Percentiles rank a stretch among this genome's conserved stretches.
These are phyloP conservation scores for Mycosphaerella sp. DNA, from an alignment of 2,329 filamentous ascomycete species.

Conservation along the genomic window DNA sequence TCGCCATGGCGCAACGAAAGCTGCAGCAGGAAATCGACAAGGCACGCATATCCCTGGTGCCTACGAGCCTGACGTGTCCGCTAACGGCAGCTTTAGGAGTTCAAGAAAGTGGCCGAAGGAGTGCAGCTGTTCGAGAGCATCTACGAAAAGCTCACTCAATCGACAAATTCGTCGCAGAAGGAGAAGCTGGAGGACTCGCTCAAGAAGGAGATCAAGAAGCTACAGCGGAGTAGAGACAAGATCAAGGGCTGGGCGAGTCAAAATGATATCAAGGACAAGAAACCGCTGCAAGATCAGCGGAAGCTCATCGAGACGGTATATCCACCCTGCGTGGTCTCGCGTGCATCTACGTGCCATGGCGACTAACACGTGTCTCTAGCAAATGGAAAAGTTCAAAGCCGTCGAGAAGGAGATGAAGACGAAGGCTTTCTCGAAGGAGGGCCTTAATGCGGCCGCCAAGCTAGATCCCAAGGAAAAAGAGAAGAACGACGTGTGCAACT, in stretches of 20 bases:
- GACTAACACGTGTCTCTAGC: conserved; percentile 45
- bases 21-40: conserved; percentile 97
- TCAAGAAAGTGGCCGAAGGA: conserved; percentile 95
- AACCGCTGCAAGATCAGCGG: conserved; percentile 84
- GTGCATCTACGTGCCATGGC: conserved; percentile 1
- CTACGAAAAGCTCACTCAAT: conserved; percentile 95
- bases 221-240: conserved; percentile 92
- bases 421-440: conserved; percentile 98
- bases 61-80: conserved; percentile 1
- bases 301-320: conserved; percentile 95
- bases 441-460: conserved; percentile 82
- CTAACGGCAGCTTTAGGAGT: conserved; percentile 41
- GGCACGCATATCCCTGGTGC: conserved; percentile 43
- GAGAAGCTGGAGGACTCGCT: conserved; percentile 97
- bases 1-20: conserved; percentile 86
- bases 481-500: conserved; percentile 80
- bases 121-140: conserved; percentile 88
- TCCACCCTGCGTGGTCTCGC: conserved; percentile 19
- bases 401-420: conserved; percentile 99
- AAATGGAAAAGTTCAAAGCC: conserved; percentile 99
- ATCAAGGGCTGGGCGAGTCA: conserved; percentile 99
- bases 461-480: conserved; percentile 97
- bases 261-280: conserved; percentile 99
- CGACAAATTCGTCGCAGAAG: conserved; percentile 88
- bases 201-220: conserved; percentile 99